Evolutionary conservation across 139 green algal species (phyloP), one percentile per base, ranked within the genome.

Genomic region (Tetraselmis striata): DNA sequence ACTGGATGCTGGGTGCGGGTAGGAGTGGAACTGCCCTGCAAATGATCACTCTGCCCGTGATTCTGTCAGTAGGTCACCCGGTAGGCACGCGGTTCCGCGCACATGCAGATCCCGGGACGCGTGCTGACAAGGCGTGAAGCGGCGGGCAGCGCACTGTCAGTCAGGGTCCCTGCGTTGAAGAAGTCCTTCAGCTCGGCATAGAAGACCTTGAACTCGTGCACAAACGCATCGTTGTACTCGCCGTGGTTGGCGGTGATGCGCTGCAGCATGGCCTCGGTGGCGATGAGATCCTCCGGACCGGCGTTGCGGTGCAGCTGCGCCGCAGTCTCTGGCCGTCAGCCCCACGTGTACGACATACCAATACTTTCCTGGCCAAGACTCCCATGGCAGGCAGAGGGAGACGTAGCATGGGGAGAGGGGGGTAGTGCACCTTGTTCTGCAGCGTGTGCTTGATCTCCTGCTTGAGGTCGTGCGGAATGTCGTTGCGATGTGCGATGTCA

Each of bases 401-500:
- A n/a, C n/a, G n/a, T n/a, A n/a, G n/a, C n/a, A n/a, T n/a, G n/a
- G n/a, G n/a, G n/a, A n/a, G n/a, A n/a, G n/a, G n/a, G n/a, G n/a
- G n/a, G n/a, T n/a, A n/a, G n/a, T n/a, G n/a, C 11, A 67, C 45
- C 45, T 99, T 99, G 92, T 99, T 99, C 89, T 98, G 95, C 78
- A 99, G 94, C 28, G 96, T 99, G 90, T 99, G 96, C 92, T 99
- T 99, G 89, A 99, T 98, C 92, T 99, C 96, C 58, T 94, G 86
- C 92, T 98, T 97, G 28, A 97, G 84, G 29, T 95, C 89, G 28
- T 90, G 89, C 80, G 93, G 92, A 75, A 96, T 96, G 87, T 95
- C 90, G 80, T 89, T 90, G 74, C 89, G 88, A 88, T 99, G 96
- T 0, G 96, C 96, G 31, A 99, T 98, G 92, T 99, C 96, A 0